Base-by-base conservation (phyloP, 495 filamentous ascomycete genomes). In the Usnea hakonensis region DNA sequence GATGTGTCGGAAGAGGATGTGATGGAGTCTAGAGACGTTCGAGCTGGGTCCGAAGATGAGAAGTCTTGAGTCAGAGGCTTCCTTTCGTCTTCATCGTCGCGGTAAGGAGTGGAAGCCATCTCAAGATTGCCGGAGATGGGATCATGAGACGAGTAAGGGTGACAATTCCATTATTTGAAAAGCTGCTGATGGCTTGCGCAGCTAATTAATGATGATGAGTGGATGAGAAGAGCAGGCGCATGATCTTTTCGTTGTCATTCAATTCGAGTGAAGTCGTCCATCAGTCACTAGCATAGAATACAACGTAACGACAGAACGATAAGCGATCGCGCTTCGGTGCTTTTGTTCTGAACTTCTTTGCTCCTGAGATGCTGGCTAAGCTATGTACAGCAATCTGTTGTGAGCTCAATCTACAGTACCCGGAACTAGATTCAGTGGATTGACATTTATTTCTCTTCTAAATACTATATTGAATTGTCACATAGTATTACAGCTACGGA, bases 1-100 rank as follows among this genome's bases (percentile, higher is more conserved):
- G 87, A 90, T 35, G 86, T 90, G 33, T 89, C 90, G 36, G 89
- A 92, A 17, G 84, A 82, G 36, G 86, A 85, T 21, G 87, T 87
- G 11, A 80, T 70, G 10, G 88, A 87, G 64, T 83, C 83, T 58
- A 76, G 71, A 32, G 84, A 85, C 41, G 65, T 70, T 66, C 80
- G 75, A 50, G 69, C 64, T 52, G 48, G 48, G 28, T 72, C 71
- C 19, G 60, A 26, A 17, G 60, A 41, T 5, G 59, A 60, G 8
- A 58, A 58, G 41, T 35, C 35, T 35, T 50, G 64, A 36, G 54
- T 65, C 33, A 69, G 28, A n/a, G 68, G 65, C 44, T 57, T 62
- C 50, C 60, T 60, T 55, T 63, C 65, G 62, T 70, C 55, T 23
- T 57, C 54, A 17, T 64, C 63, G 19, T 65, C 63, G 21, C 58